phyloP scores from a whole-genome alignment of 192 early-diverging fungal genomes.

The Coemansia javaensis region DNA sequence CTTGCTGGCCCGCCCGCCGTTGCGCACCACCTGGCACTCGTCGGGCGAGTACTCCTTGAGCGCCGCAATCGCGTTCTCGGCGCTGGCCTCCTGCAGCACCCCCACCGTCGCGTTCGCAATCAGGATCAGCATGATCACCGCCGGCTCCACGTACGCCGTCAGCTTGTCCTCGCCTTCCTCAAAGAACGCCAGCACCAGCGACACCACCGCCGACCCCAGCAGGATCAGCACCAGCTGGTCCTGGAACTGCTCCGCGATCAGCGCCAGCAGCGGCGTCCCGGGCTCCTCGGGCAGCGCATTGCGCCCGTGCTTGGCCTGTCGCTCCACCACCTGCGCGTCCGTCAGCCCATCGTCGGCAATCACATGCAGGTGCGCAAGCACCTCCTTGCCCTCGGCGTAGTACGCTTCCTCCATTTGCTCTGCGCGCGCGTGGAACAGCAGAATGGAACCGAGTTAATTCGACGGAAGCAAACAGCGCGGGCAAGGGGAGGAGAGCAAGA shows the following conservation, averaged over 20 bases:
- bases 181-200: conserved; percentile 86
- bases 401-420: conserved; percentile 63
- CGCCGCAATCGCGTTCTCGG: conserved; percentile 97
- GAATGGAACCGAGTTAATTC: too few relatives aligned
- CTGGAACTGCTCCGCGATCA: conserved; percentile 96
- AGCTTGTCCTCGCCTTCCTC: conserved; percentile 66
- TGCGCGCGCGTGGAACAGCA: too few relatives aligned
- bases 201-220: conserved; percentile 81
- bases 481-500: too few relatives aligned
- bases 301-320: conserved; percentile 63
- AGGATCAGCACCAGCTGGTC: conserved; percentile 98
- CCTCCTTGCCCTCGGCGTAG: conserved; percentile 58
- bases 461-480: too few relatives aligned
- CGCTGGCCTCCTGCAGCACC: conserved; percentile 92
- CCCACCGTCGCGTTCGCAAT: conserved; percentile 98
- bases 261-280: conserved; percentile 82
- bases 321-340: conserved; percentile 56
- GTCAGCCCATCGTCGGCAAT: conserved; percentile 62
- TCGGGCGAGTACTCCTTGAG: conserved; percentile 95
- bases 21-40: conserved; percentile 85
- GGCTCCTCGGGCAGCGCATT: conserved; percentile 93
- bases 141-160: conserved; percentile 96
- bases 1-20: conserved; percentile 58
- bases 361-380: conserved; percentile 66
- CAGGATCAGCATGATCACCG: conserved; percentile 96